A percentile compares a stretch with the other conserved stretches of the same genome.
These are phyloP conservation scores for Fraxinus excelsior DNA, from an alignment of 257 asterid genomes.

Conservation along the genomic window DNA sequence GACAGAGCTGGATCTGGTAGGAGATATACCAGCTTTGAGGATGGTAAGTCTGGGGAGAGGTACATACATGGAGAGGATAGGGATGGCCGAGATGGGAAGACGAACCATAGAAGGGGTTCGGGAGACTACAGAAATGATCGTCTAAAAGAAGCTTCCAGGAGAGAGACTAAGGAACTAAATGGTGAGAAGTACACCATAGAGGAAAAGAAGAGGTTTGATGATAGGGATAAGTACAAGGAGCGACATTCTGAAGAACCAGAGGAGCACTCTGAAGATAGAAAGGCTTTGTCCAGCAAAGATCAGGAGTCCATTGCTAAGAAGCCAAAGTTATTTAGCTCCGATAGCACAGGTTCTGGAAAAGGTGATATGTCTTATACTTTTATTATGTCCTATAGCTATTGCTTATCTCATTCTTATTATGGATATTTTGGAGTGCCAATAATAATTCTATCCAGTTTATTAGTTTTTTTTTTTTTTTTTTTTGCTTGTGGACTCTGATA, in stretches of 20 bases:
- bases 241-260: constrained; percentile 34
- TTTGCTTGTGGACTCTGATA: not conserved
- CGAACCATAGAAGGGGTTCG: constrained; percentile 37
- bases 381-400: not conserved
- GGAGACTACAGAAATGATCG: constrained; percentile 41
- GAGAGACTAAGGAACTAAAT: constrained; percentile 46
- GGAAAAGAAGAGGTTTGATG: constrained; percentile 49
- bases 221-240: constrained; percentile 40
- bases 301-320: constrained; percentile 59
- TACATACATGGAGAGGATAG: constrained; percentile 46
- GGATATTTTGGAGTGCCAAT: not conserved
- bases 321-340: constrained; percentile 47
- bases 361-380: constrained; percentile 42
- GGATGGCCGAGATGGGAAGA: constrained; percentile 51
- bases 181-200: constrained; percentile 38
- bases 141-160: constrained; percentile 23
- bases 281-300: constrained; percentile 34
- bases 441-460: not conserved
- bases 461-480: not conserved
- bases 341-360: constrained; percentile 32
- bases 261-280: constrained; percentile 43
- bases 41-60: constrained; percentile 25
- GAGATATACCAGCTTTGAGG: constrained; percentile 51
- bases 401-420: not conserved
- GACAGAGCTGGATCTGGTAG: constrained; percentile 63